phyloP scores from a whole-genome alignment of 2,329 filamentous ascomycete species.

The Cytospora leucostoma region DNA sequence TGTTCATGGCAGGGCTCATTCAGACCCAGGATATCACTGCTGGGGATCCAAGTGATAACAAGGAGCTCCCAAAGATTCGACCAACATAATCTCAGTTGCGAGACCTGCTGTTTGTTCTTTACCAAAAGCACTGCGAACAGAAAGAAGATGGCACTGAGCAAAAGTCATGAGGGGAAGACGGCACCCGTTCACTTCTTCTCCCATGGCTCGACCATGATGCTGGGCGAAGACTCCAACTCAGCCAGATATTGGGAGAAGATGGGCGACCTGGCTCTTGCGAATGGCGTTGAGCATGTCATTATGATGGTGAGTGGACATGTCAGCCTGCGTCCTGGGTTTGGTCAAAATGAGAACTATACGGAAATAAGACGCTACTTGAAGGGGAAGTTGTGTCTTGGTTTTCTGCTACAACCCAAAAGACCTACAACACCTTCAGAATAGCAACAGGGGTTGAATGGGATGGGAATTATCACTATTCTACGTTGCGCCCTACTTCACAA shows the following conservation, averaged over 20 bases:
- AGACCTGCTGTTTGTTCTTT: not conserved
- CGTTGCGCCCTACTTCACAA: not conserved
- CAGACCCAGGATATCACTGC: too few relatives aligned
- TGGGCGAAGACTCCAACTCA: conserved; percentile 63
- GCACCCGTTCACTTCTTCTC: conserved; percentile 68
- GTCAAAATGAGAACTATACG: not conserved
- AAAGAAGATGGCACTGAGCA: conserved; percentile 14
- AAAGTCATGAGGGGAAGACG: conserved; percentile 18
- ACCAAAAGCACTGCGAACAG: not conserved
- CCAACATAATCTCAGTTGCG: not conserved
- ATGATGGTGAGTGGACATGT: conserved; percentile 57
- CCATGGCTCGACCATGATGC: conserved; percentile 73
- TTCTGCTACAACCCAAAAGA: too few relatives aligned
- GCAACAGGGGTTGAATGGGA: too few relatives aligned
- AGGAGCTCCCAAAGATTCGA: too few relatives aligned
- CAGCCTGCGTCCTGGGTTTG: not conserved
- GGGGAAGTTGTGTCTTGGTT: not conserved
- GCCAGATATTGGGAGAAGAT: conserved; percentile 67
- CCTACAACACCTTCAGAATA: not conserved
- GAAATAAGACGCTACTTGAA: not conserved
- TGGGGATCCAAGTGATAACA: too few relatives aligned
- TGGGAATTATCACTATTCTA: too few relatives aligned
- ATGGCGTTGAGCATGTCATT: conserved; percentile 62
- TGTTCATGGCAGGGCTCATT: too few relatives aligned
- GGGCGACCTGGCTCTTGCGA: conserved; percentile 61